These are phyloP conservation scores for Neopestalotiopsis sp. DNA, from an alignment of 2,329 filamentous ascomycete genomes.

Conservation along the genomic window DNA sequence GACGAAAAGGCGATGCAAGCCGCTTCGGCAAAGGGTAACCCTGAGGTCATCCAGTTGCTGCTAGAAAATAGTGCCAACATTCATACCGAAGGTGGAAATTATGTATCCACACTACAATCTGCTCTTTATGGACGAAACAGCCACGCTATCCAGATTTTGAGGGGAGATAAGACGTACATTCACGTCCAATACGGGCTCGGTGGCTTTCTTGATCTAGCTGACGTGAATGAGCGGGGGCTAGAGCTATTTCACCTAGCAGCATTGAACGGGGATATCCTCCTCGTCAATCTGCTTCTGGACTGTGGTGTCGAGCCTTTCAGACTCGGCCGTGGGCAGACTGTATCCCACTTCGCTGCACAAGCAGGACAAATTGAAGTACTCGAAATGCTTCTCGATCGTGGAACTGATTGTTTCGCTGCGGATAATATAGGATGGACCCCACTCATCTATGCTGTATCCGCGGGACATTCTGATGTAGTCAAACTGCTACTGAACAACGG, in stretches of 20 bases:
- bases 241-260: too few species aligned
- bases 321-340: background rate
- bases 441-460: background rate
- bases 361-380: background rate
- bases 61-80: background rate
- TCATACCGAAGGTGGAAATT: too few species aligned
- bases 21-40: slow-evolving; percentile 5
- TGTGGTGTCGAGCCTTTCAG: background rate
- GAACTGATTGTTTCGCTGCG: background rate
- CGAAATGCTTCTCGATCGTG: background rate
- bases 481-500: background rate
- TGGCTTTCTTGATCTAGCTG: too few species aligned
- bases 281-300: too few species aligned
- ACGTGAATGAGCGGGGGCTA: too few species aligned
- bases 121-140: background rate
- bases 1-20: slow-evolving; percentile 13
- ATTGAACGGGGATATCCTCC: too few species aligned
- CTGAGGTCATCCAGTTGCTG: slow-evolving; percentile 5
- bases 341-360: background rate
- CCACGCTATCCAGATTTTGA: background rate
- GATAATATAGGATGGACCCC: background rate
- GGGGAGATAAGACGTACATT: background rate
- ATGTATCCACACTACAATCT: too few species aligned
- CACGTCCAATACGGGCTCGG: too few species aligned
- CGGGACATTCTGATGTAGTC: background rate